These are phyloP conservation scores for Abortiporus biennis DNA, from an alignment of 1,284 basidiomycete genomes.

Conservation along the genomic window DNA sequence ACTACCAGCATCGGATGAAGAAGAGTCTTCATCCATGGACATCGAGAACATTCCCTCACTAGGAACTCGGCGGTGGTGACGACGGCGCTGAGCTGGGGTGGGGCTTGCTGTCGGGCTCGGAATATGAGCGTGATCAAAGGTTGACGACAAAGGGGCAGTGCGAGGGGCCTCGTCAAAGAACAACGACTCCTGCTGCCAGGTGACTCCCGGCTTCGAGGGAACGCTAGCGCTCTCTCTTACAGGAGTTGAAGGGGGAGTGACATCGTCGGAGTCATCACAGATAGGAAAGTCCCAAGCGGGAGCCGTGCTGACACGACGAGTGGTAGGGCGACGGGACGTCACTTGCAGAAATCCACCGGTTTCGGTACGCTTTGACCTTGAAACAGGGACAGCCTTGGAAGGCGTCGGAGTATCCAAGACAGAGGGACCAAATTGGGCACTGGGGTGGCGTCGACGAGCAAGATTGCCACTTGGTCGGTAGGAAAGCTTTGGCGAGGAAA, in stretches of 20 bases:
- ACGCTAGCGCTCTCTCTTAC: constrained; percentile 22
- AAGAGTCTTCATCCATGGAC: constrained; percentile 61
- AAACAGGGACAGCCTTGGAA: constrained; percentile 36
- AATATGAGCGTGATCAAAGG: constrained; percentile 34
- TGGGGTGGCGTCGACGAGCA: constrained; percentile 48
- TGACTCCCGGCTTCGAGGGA: constrained; percentile 16
- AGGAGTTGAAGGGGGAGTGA: constrained; percentile 28
- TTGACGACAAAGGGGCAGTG: constrained; percentile 41
- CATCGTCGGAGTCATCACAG: constrained; percentile 55
- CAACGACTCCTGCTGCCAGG: constrained; percentile 26
- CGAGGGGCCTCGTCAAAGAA: constrained; percentile 38
- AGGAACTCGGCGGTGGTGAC: constrained; percentile 49
- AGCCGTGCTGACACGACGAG: constrained; percentile 15
- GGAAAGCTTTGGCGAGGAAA: constrained; percentile 33
- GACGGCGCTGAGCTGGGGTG: constrained; percentile 28
- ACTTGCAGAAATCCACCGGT: too few species aligned
- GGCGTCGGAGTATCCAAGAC: constrained; percentile 29
- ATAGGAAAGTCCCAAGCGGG: constrained; percentile 44
- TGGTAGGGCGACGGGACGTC: constrained; percentile 12
- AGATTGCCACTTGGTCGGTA: constrained; percentile 46
- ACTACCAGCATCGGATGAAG: constrained; percentile 37
- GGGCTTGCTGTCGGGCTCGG: constrained; percentile 29
- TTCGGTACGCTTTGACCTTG: too few species aligned
- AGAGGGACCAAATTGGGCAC: too few species aligned
- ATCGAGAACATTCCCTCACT: constrained; percentile 65